Conservation (phyloP, 495 filamentous ascomycete genomes). For the Penicillium subrubescens region DNA sequence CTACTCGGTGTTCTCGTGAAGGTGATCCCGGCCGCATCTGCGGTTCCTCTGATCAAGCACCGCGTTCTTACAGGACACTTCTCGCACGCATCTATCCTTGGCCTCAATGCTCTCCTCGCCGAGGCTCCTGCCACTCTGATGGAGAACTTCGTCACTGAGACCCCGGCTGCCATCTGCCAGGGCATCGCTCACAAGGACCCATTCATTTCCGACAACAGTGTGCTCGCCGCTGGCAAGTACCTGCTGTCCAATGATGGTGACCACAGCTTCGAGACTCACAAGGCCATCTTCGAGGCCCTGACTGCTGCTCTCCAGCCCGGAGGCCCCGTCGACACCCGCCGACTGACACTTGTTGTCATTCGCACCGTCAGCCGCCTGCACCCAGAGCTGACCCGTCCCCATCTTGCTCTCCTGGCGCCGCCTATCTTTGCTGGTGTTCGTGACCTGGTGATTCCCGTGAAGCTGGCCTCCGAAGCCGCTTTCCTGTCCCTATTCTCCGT, state of each 20-base stretch:
- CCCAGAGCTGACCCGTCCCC: conserved; percentile 74
- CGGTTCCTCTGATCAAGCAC: conserved; percentile 73
- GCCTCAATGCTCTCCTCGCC: conserved; percentile 82
- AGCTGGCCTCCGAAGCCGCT: conserved; percentile 90
- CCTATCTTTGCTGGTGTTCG: conserved; percentile 89
- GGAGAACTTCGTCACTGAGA: conserved; percentile 67
- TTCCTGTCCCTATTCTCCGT: conserved; percentile 94
- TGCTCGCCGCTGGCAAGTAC: conserved; percentile 95
- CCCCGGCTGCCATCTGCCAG: conserved; percentile 73
- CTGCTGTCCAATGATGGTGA: conserved; percentile 63
- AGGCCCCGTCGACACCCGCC: conserved; percentile 75
- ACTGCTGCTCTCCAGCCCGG: conserved; percentile 74
- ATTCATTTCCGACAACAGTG: conserved; percentile 84
- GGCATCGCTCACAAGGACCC: conserved; percentile 75
- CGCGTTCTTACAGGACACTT: conserved; percentile 74
- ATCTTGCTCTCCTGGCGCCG: conserved; percentile 74
- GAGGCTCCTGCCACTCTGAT: conserved; percentile 72
- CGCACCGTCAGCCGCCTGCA: conserved; percentile 79
- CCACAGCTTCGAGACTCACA: conserved; percentile 63
- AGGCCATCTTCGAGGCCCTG: conserved; percentile 76
- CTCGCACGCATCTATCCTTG: conserved; percentile 70
- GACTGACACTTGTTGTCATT: conserved; percentile 84
- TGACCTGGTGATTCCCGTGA: conserved; percentile 93
- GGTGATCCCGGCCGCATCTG: conserved; percentile 69
- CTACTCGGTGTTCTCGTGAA: conserved; percentile 87